Conservation (phyloP, 108 stramenopile species). For the Asterionellopsis glacialis region DNA sequence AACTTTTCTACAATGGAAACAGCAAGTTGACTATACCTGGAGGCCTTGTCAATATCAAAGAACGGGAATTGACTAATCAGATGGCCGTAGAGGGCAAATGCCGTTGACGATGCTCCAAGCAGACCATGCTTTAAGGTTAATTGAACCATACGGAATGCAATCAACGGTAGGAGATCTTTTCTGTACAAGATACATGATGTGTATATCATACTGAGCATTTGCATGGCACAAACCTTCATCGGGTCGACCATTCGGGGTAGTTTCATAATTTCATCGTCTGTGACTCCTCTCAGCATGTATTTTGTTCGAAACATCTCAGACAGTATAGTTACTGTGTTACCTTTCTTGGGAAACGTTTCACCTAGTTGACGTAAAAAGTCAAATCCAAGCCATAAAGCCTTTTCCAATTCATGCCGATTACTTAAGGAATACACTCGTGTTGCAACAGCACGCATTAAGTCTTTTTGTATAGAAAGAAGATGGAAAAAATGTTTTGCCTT, state of each 20-base stretch:
- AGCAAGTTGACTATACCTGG: slow-evolving; percentile 37
- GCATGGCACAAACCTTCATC: slow-evolving; percentile 35
- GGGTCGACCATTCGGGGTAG: background rate
- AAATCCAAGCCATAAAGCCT: slow-evolving; percentile 21
- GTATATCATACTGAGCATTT: slow-evolving; percentile 34
- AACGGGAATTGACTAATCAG: slow-evolving; percentile 8
- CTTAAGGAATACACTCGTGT: slow-evolving; percentile 23
- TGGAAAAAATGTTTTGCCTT: too few relatives aligned
- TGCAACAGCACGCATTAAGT: slow-evolving; percentile 28
- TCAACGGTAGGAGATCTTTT: slow-evolving; percentile 16
- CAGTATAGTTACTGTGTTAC: slow-evolving; percentile 6
- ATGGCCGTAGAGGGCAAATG: slow-evolving; percentile 40
- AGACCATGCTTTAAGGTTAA: slow-evolving; percentile 30
- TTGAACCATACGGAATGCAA: slow-evolving; percentile 37
- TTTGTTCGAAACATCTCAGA: slow-evolving; percentile 11
- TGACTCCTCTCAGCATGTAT: slow-evolving; percentile 12
- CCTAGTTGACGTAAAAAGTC: slow-evolving; percentile 24
- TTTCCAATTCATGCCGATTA: slow-evolving; percentile 5
- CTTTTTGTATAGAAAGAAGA: slow-evolving; percentile 1
- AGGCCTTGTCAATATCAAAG: slow-evolving; percentile 41
- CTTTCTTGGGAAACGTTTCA: slow-evolving; percentile 17
- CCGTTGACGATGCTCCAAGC: slow-evolving; percentile 19
- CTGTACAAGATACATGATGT: slow-evolving; percentile 5
- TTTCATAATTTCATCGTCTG: slow-evolving; percentile 1
- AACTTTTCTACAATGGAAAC: slow-evolving; percentile 10